Conservation (phyloP, 306 rosid species). For the Pachyrhizus erosus region DNA sequence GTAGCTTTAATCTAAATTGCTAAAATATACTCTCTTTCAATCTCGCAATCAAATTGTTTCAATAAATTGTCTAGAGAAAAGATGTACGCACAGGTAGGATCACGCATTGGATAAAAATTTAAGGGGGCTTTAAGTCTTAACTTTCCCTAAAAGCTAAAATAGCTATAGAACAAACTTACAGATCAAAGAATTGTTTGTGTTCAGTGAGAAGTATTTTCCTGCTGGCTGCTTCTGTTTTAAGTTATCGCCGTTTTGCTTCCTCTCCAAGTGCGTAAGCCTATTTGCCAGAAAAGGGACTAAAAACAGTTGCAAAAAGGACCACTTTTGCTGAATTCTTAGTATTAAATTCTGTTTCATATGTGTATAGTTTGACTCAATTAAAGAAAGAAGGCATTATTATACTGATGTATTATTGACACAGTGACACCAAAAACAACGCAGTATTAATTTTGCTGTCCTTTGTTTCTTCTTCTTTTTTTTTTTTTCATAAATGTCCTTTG, state of each 20-base stretch:
- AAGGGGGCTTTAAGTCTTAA: neutral
- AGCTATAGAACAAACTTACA: constrained; percentile 31
- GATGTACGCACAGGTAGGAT: neutral
- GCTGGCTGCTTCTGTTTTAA: constrained; percentile 34
- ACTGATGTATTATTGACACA: neutral
- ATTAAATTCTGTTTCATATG: neutral
- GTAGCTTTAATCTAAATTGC: constrained; percentile 25
- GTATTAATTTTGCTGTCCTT: neutral
- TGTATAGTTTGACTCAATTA: neutral
- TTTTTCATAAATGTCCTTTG: neutral
- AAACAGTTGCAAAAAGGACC: neutral
- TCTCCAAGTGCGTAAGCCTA: neutral
- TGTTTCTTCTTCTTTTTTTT: neutral
- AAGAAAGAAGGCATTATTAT: neutral
- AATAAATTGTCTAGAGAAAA: constrained; percentile 12
- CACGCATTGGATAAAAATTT: constrained; percentile 34
- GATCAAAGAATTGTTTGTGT: constrained; percentile 24
- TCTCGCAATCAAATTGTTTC: constrained; percentile 11
- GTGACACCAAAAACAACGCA: neutral
- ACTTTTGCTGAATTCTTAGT: neutral
- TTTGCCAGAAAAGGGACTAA: neutral
- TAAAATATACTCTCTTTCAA: neutral
- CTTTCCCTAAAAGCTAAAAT: constrained; percentile 38
- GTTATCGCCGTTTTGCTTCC: constrained; percentile 4
- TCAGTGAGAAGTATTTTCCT: neutral